Evolutionary conservation across 345 rosid genomes (phyloP).

Genomic region (Barbarea vulgaris): DNA sequence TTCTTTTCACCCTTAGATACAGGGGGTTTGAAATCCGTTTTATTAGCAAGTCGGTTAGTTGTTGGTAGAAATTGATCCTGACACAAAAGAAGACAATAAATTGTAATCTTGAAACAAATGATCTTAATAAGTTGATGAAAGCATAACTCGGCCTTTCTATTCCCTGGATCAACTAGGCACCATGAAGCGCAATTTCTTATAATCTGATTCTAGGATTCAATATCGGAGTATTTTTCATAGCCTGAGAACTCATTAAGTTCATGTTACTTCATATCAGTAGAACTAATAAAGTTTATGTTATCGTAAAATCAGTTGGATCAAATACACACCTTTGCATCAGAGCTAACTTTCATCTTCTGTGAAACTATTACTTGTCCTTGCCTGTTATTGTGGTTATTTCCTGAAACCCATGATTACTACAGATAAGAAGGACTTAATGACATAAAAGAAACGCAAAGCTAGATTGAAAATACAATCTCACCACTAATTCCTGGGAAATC

Average conservation of each 20-base stretch:
- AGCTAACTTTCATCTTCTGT: conserved; percentile 34
- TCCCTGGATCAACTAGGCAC: conserved; percentile 17
- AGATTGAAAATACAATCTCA: conserved; percentile 32
- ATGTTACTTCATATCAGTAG: background rate
- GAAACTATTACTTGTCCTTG: conserved; percentile 40
- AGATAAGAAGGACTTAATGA: conserved; percentile 23
- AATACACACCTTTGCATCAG: conserved; percentile 52
- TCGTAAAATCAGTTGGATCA: conserved; percentile 1
- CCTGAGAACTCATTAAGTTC: conserved; percentile 16
- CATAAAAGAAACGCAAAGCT: background rate
- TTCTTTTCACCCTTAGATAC: conserved; percentile 53
- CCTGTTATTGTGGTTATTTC: conserved; percentile 42
- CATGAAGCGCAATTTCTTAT: conserved; percentile 4
- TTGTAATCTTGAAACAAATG: background rate
- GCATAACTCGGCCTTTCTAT: background rate
- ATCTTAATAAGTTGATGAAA: background rate
- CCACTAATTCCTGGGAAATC: conserved; percentile 47
- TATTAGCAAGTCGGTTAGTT: conserved; percentile 41
- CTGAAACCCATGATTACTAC: conserved; percentile 44
- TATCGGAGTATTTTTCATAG: background rate
- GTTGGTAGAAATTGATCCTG: conserved; percentile 46
- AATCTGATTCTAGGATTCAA: conserved; percentile 7
- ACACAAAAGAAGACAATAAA: conserved; percentile 35
- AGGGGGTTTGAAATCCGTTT: conserved; percentile 35
- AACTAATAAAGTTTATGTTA: background rate